These are phyloP conservation scores for Triticum monococcum DNA, from an alignment of 176 grass and related monocot genomes.

Conservation along the genomic window DNA sequence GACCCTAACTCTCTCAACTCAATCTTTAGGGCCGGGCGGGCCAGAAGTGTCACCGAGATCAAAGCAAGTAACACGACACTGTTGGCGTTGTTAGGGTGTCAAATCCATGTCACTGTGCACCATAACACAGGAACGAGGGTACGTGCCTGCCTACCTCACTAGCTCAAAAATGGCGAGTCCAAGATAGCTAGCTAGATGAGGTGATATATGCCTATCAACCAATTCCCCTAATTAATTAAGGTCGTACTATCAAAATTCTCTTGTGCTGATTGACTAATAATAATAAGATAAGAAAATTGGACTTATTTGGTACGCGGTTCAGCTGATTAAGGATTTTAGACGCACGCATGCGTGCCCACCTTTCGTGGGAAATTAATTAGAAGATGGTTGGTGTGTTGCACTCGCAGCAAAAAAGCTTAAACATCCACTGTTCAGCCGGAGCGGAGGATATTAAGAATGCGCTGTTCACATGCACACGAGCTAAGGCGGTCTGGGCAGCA, in stretches of 20 bases:
- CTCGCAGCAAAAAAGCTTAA: not conserved
- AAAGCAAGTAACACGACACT: not conserved
- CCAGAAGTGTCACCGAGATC: no score
- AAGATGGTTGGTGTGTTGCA: constrained; percentile 16
- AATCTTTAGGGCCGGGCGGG: no score
- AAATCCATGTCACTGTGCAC: not conserved
- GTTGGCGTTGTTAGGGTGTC: not conserved
- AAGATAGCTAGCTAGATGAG: not conserved
- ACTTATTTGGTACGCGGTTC: not conserved
- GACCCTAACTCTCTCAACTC: no score
- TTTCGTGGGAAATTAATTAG: not conserved
- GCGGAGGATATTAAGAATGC: no score
- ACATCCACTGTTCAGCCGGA: no score
- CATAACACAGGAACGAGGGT: not conserved
- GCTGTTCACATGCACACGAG: no score
- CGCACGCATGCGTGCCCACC: not conserved
- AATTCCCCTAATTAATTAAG: not conserved
- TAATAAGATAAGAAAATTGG: not conserved
- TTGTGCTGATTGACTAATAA: not conserved
- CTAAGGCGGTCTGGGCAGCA: no score
- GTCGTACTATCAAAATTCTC: not conserved
- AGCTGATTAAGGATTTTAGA: constrained; percentile 35
- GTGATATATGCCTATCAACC: not conserved
- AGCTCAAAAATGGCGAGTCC: not conserved
- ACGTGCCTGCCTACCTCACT: not conserved